Evolutionary conservation across 495 filamentous ascomycete genomes (phyloP).

Genomic region (Margaritispora aquatica): DNA sequence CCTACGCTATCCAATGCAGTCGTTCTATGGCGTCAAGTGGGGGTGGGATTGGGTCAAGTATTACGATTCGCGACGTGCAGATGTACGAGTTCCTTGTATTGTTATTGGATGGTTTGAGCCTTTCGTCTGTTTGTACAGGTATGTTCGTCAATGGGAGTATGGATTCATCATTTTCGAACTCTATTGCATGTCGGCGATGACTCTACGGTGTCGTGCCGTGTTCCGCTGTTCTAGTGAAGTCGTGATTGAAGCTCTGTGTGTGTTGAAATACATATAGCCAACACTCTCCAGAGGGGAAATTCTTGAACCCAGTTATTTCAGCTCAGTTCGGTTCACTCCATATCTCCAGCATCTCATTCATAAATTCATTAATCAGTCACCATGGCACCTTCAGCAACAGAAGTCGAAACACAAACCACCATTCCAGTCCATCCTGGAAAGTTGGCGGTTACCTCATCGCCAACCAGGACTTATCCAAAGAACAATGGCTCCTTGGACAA

Average conservation of each 20-base stretch:
- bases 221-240: neutral
- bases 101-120: too few relatives aligned
- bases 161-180: neutral
- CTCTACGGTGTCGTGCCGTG: neutral
- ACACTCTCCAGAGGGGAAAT: too few relatives aligned
- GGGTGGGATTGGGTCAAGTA: neutral
- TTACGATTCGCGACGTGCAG: neutral
- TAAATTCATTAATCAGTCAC: neutral
- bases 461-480: conserved; percentile 17
- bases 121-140: neutral
- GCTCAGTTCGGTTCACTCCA: too few relatives aligned
- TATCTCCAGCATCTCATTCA: too few relatives aligned
- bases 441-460: neutral
- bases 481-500: conserved; percentile 44
- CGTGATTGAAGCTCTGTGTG: neutral
- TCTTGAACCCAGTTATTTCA: too few relatives aligned
- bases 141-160: neutral
- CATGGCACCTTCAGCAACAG: conserved; percentile 24
- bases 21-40: neutral
- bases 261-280: neutral
- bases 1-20: too few relatives aligned
- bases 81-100: neutral
- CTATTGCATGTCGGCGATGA: neutral
- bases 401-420: conserved; percentile 6
- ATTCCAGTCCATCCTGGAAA: conserved; percentile 16